Evolutionary conservation across 2,329 filamentous ascomycete genomes (phyloP), one percentile per base, ranked within the genome.

Genomic region (Fusarium marasasianum): DNA sequence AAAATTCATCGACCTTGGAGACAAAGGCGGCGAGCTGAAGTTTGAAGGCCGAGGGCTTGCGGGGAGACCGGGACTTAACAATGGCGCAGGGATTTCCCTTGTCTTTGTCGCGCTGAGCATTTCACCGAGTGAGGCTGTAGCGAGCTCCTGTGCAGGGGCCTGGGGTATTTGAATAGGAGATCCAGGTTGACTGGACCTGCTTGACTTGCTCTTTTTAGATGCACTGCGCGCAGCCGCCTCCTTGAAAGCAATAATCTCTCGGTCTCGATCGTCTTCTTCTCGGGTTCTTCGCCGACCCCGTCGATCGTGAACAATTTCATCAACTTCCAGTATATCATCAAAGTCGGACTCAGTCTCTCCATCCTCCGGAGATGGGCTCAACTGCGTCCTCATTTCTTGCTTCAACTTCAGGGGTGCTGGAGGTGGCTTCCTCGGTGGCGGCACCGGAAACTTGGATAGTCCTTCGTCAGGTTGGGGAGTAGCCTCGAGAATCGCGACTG

Each of bases 211-310:
- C 86, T 93, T 94, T 80, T 93, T 94, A 1, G 93, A 95, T 37
- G 90, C 84, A 81, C 93, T 95, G 66, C 92, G 88, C 35, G 88
- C 87, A 78, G 94, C 92, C 18, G 92, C 89, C 77, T 95, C 91
- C 78, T 91, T 88, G 53, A 89, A 80, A 3, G 89, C 90, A n/a
- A 91, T 81, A 20, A 90, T 86, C 79, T 96, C 94, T 54, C 95
- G 90, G 62, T 94, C 89, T 62, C 88, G 88, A 75, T 98, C 94
- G 78, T 98, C 95, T 71, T 98, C 94, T 80, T 96, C 94, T 59
- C 95, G 89, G 6, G 95, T 98, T 81, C 93, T 94, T 76, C 94
- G 88, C 67, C 95, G 90, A 14, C 95, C 96, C 71, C 95, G 89
- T 59, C 90, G 85, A 18, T 88, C 85, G 41, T 88, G 83, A 1